Evolutionary conservation across 306 rosid genomes (phyloP).

Genomic region (Quercus bicolor): DNA sequence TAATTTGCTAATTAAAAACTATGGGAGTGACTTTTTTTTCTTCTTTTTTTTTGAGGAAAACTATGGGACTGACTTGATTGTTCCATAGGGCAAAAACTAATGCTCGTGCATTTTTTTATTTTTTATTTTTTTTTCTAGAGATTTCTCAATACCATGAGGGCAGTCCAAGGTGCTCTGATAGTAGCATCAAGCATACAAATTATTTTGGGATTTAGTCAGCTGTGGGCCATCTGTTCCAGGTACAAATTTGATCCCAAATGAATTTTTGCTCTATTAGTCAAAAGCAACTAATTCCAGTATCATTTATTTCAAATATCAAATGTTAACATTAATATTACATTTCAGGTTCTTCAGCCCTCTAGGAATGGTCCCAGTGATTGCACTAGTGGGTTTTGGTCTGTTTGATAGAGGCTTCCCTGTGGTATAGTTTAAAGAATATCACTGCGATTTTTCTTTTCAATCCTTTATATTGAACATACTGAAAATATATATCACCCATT

Average conservation of each 20-base stretch:
- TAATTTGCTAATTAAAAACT: not conserved
- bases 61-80: not conserved
- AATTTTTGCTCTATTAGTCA: not conserved
- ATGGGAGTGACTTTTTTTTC: not conserved
- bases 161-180: constrained; percentile 91
- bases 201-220: constrained; percentile 88
- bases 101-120: not conserved
- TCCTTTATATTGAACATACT: not conserved
- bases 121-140: constrained; percentile 52
- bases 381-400: constrained; percentile 89
- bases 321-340: not conserved
- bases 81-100: constrained; percentile 6
- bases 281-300: not conserved
- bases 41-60: not conserved
- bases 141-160: constrained; percentile 86
- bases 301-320: not conserved
- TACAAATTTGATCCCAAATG: constrained; percentile 19
- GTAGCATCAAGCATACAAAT: constrained; percentile 93
- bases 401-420: constrained; percentile 98
- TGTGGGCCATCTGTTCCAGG: constrained; percentile 99
- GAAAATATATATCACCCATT: not conserved
- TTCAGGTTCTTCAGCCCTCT: constrained; percentile 98
- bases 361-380: constrained; percentile 97
- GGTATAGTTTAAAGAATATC: constrained; percentile 43
- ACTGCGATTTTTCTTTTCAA: not conserved